These are phyloP conservation scores for Beauveria bassiana DNA, from an alignment of 2,329 filamentous ascomycete genomes.

Conservation along the genomic window DNA sequence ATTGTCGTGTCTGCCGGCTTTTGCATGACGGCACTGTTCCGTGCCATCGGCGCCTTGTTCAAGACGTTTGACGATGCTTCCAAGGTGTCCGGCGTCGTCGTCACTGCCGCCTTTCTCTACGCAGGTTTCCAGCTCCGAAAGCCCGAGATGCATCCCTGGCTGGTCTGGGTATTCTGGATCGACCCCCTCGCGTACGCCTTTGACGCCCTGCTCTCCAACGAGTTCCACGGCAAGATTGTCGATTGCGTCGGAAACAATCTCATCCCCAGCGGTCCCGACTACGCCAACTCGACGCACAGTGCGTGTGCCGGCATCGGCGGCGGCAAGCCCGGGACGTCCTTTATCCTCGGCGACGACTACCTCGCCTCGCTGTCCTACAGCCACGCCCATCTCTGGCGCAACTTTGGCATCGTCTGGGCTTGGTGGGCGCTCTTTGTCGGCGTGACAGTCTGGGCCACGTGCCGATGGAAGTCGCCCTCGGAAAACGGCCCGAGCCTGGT, in stretches of 20 bases:
- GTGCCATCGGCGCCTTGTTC: conserved; percentile 47
- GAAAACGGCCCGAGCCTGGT: conserved; percentile 48
- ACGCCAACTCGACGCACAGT: conserved; percentile 33
- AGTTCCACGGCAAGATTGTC: conserved; percentile 54
- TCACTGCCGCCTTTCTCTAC: conserved; percentile 51
- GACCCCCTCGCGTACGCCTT: conserved; percentile 64
- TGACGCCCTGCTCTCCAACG: conserved; percentile 60
- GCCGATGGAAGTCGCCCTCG: conserved; percentile 45
- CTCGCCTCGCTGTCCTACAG: conserved; percentile 46
- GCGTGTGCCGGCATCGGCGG: conserved; percentile 53
- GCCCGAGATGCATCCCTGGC: conserved; percentile 55
- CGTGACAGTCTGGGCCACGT: conserved; percentile 51
- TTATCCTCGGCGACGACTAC: conserved; percentile 51
- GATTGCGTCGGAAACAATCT: conserved; percentile 42
- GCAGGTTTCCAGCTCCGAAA: conserved; percentile 57
- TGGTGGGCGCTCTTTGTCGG: conserved; percentile 54
- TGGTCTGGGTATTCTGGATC: conserved; percentile 57
- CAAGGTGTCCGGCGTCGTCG: conserved; percentile 44
- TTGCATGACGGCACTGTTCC: conserved; percentile 52
- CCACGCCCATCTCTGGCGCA: conserved; percentile 47
- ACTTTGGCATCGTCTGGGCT: conserved; percentile 54
- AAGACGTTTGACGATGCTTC: conserved; percentile 50
- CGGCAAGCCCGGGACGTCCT: conserved; percentile 38
- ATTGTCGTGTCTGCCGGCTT: conserved; percentile 43
- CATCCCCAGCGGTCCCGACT: conserved; percentile 42